Evolutionary conservation across 2,329 filamentous ascomycete genomes (phyloP).

Genomic region (Fusarium scirpi): DNA sequence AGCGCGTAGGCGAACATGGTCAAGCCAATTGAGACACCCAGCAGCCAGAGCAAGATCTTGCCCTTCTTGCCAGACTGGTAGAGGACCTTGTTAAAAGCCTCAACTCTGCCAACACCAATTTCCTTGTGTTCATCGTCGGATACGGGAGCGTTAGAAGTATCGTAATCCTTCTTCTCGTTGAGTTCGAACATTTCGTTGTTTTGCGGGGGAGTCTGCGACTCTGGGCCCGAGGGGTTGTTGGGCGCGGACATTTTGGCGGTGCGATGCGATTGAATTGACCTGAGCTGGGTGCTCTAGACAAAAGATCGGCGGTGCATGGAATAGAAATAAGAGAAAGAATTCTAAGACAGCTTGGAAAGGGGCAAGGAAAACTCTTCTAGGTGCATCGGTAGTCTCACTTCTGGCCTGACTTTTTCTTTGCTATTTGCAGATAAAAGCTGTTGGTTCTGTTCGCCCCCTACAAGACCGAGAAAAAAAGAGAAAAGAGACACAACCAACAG

Average conservation of each 20-base stretch:
- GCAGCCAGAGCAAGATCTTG: conserved; percentile 52
- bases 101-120: conserved; percentile 52
- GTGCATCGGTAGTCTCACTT: neutral
- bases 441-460: conserved; percentile 2
- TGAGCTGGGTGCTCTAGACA: neutral
- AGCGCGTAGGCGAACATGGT: conserved; percentile 56
- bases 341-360: neutral
- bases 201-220: neutral
- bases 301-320: neutral
- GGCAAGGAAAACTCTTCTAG: neutral
- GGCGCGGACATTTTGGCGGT: conserved; percentile 17
- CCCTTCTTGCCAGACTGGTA: conserved; percentile 53
- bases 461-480: neutral
- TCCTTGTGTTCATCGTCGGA: conserved; percentile 26
- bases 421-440: neutral
- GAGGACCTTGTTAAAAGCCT: conserved; percentile 56
- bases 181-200: conserved; percentile 19
- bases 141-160: conserved; percentile 21
- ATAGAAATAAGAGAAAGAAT: neutral
- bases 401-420: conserved; percentile 18
- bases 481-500: conserved; percentile 14
- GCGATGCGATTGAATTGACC: neutral
- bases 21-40: conserved; percentile 52
- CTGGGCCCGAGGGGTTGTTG: conserved; percentile 6
- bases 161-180: conserved; percentile 25